Percentiles rank a stretch among this genome's conserved stretches.
Evolutionary conservation across 495 filamentous ascomycete genomes (phyloP).

Genomic region (Xylaria telfairii): DNA sequence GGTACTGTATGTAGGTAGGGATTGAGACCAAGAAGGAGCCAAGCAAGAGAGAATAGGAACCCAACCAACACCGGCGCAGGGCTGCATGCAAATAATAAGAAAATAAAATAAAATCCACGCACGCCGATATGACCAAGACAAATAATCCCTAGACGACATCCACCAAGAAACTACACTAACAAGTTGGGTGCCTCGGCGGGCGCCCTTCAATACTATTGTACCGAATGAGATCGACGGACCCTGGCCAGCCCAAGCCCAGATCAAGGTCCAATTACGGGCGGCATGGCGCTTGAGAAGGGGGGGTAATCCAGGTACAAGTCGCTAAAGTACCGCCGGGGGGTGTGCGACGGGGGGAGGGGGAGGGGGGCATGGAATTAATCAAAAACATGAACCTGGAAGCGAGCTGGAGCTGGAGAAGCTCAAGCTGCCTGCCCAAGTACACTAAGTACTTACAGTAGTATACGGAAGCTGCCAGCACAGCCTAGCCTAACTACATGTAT

Average conservation of each 20-base stretch:
- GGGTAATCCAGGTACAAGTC: conserved; percentile 21
- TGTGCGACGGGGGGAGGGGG: conserved; percentile 14
- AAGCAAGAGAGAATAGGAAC: neutral
- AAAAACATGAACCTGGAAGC: conserved; percentile 24
- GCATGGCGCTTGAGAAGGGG: conserved; percentile 42
- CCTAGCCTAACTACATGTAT: neutral
- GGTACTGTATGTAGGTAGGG: neutral
- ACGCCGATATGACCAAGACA: conserved; percentile 9
- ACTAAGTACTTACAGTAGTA: too few species aligned
- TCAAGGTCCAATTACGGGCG: conserved; percentile 39
- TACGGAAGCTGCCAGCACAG: neutral
- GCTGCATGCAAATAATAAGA: conserved; percentile 13
- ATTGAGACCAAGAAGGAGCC: conserved; percentile 6
- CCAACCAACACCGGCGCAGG: conserved; percentile 1
- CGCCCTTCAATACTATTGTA: conserved; percentile 36
- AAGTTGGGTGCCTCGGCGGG: conserved; percentile 24
- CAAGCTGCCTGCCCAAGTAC: neutral
- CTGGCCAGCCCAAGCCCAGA: conserved; percentile 29
- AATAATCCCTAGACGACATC: conserved; percentile 16
- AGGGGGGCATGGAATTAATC: conserved; percentile 23
- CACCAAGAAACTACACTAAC: conserved; percentile 21
- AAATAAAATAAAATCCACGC: neutral
- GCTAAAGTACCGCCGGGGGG: conserved; percentile 26
- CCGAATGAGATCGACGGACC: conserved; percentile 38
- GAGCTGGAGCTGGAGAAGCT: conserved; percentile 26